Base-by-base conservation (phyloP, 257 asterid species). In the Coffea eugenioides region DNA sequence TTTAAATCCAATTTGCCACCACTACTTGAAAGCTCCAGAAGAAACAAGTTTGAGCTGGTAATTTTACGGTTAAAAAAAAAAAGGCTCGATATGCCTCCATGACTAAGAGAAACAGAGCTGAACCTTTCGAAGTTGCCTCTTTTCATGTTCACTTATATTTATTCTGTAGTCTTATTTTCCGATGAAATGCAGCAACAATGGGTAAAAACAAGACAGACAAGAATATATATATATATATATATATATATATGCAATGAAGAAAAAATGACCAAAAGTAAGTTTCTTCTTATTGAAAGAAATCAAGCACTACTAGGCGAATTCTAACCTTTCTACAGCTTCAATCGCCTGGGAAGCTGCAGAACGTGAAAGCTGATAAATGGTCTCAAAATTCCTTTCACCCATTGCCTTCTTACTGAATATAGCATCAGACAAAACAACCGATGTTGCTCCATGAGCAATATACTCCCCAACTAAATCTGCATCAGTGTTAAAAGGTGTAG, bases 401-500 rank as follows among this genome's bases (percentile, higher is more conserved):
- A 94, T 88, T 34, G 96, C 95, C 72, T 80, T 77, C 79, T 85
- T 89, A 46, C 89, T 88, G 73, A 94, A 94, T 91, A 94, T 92
- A 82, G 98, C 97, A 84, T 94, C 97, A 3, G 98, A 92, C 79
- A 94, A 75, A 85, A 94, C 93, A 83, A 94, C 95, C 20, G 95
- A 79, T 23, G 95, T 79, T 75, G 98, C 97, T 82, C 98, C 98
- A 41, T 82, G 81, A 76, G 82, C 74, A 79, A 94, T 87, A 84
- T 92, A 94, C 34, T 84, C 82, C 21, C 80, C 88, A 8, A 91
- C 71, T 49, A 91, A 78, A 85, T 92, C 98, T 92, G 92, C 73
- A 77, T 31, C 64, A 75, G 52, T 64, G 49, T 13, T 4, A 68
- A 11, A 34, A 72, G 16, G 16, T 49, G 70, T 65, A 73, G 69